Evolutionary conservation across 2,329 filamentous ascomycete species (phyloP), one percentile per base, ranked within the genome.

Genomic region (Aspergillus intermedius): DNA sequence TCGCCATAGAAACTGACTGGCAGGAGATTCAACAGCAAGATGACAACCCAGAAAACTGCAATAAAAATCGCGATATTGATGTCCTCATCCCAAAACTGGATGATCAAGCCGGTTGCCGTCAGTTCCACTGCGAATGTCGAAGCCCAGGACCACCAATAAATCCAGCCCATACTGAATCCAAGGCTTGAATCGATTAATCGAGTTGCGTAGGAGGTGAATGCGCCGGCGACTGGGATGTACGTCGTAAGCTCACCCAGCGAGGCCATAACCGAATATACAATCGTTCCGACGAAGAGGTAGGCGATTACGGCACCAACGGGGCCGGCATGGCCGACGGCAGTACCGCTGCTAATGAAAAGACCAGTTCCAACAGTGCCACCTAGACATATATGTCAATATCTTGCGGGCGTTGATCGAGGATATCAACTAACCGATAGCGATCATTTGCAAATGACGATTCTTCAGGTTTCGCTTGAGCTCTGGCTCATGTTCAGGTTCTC

Each of bases 391-490:
- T 7, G 85, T 55, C 30, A 50, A 48, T 23, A 49, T 15, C 19
- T 15, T 42, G 19, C 10, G 15, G 3, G 9, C 5, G 22, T 42
- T 15, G 15, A 22, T 22, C 22, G 19, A 12, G 10, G 40, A 23
- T 22, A 23, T 5, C 5, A 10, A 91, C 47, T 87, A 87, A 63
- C 90, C 91, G 59, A 97, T 95, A 22, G 93, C 93, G 76, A 97
- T 97, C 91, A 97, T 97, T 74, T 97, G 91, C 65, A 97, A 66
- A 74, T 98, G 93, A 43, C 90, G 77, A 22, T 84, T 86, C 73
- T 94, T 94, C 60, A 95, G 72, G 71, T 84, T 87, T 62, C 90
- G 78, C 50, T 87, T 52, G 25, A 59, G 45, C 47, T 70, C 64
- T 2, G 68, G 66, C 52, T 84, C 57, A 83, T 82, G 40, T 82